These are phyloP conservation scores for Tolypocladium tundrense DNA, from an alignment of 2,329 filamentous ascomycete species.

Conservation along the genomic window DNA sequence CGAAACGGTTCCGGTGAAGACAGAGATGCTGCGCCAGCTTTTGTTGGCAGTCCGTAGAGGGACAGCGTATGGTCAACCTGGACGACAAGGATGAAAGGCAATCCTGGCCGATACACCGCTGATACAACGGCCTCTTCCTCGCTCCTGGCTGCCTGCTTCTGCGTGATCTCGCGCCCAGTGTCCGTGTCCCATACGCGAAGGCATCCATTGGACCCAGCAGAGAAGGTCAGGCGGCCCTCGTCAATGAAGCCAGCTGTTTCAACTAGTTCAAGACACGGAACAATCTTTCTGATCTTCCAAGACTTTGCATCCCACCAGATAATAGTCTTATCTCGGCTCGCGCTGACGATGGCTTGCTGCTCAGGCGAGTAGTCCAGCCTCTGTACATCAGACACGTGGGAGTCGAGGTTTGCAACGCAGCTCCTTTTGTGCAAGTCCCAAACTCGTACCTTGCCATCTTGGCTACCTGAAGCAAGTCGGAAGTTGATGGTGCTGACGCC, in stretches of 20 bases:
- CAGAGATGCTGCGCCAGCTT: constrained; percentile 22
- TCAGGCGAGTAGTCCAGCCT: constrained; percentile 69
- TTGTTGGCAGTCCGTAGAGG: constrained; percentile 48
- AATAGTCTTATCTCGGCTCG: constrained; percentile 84
- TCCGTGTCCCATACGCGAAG: constrained; percentile 76
- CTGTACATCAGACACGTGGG: constrained; percentile 91
- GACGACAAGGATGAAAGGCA: constrained; percentile 67
- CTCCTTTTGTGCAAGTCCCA: constrained; percentile 86
- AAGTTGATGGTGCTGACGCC: constrained; percentile 48
- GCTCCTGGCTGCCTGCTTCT: constrained; percentile 52
- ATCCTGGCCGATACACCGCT: constrained; percentile 52
- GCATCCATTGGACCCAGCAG: constrained; percentile 73
- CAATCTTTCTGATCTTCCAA: constrained; percentile 74
- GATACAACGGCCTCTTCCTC: constrained; percentile 61
- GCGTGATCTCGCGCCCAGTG: constrained; percentile 68
- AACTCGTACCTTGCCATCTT: constrained; percentile 84
- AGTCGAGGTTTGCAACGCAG: constrained; percentile 69
- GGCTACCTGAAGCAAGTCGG: constrained; percentile 78
- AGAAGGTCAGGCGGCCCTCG: constrained; percentile 63
- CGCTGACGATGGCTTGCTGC: constrained; percentile 69
- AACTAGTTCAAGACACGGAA: constrained; percentile 76
- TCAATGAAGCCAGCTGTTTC: constrained; percentile 75
- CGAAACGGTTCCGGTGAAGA: constrained; percentile 46
- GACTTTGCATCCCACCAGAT: constrained; percentile 82
- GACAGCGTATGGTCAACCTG: constrained; percentile 84